These are phyloP conservation scores for Lipomyces chichibuensis DNA, from an alignment of 805 yeast genomes.

Conservation along the genomic window DNA sequence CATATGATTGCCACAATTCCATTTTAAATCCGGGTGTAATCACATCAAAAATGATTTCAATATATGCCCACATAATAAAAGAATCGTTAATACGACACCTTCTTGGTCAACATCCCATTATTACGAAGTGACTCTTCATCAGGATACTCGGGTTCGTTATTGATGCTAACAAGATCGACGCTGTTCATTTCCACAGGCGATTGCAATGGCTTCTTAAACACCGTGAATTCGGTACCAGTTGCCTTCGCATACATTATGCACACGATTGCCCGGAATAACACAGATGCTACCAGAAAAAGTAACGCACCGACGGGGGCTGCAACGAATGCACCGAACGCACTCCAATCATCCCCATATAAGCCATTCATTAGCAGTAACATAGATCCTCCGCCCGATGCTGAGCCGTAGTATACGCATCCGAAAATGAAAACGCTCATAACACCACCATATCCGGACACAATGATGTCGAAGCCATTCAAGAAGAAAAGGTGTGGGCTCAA, in stretches of 20 bases:
- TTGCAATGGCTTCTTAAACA: constrained; percentile 17
- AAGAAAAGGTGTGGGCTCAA: constrained; percentile 67
- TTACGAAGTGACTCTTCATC: not conserved
- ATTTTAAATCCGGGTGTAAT: not conserved
- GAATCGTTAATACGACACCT: not conserved
- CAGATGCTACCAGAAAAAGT: constrained; percentile 44
- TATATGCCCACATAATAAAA: not conserved
- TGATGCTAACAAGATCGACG: not conserved
- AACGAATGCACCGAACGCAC: constrained; percentile 91
- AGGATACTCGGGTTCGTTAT: not conserved
- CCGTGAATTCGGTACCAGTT: constrained; percentile 8
- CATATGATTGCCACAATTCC: not conserved
- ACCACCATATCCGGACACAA: constrained; percentile 84
- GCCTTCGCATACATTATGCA: constrained; percentile 7
- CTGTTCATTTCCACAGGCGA: not conserved
- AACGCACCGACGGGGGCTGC: constrained; percentile 85
- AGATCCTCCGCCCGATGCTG: constrained; percentile 75
- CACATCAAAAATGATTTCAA: not conserved
- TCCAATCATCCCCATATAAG: constrained; percentile 82
- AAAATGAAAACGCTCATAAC: constrained; percentile 76
- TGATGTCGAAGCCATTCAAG: constrained; percentile 76
- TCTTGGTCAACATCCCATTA: not conserved
- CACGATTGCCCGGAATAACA: constrained; percentile 17
- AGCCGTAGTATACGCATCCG: constrained; percentile 77
- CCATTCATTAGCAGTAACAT: constrained; percentile 68